These are phyloP conservation scores for Psilocybe cyanescens DNA, from an alignment of 768 basidiomycete species.

Conservation along the genomic window DNA sequence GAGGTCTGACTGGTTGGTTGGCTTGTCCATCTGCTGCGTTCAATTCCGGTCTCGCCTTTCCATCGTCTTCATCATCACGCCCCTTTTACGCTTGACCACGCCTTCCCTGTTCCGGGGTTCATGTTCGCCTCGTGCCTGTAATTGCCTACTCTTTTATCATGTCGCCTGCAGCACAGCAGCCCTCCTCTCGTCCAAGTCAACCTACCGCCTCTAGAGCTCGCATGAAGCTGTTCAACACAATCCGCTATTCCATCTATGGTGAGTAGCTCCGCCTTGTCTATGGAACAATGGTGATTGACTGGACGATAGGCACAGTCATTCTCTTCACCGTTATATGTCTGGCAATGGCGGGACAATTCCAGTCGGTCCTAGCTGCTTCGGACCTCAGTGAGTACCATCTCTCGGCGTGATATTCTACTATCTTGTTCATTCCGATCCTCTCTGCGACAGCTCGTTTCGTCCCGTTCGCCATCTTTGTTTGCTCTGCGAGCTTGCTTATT, in stretches of 20 bases:
- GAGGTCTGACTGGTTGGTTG: conserved; percentile 13
- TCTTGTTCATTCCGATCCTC: conserved; percentile 12
- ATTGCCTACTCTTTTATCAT: conserved; percentile 47
- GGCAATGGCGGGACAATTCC: conserved; percentile 80
- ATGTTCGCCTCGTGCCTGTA: conserved; percentile 51
- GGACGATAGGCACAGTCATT: conserved; percentile 58
- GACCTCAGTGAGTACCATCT: conserved; percentile 69
- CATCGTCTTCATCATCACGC: conserved; percentile 5
- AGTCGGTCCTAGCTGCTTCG: conserved; percentile 68
- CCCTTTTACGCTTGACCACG: conserved; percentile 13
- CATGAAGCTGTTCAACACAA: conserved; percentile 78
- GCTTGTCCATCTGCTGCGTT: conserved; percentile 17
- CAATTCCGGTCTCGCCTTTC: not conserved
- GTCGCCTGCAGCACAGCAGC: conserved; percentile 33
- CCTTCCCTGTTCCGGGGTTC: conserved; percentile 18
- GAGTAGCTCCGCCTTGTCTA: conserved; percentile 25
- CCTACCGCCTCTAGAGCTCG: conserved; percentile 37
- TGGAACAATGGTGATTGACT: conserved; percentile 1
- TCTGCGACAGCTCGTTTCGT: conserved; percentile 74
- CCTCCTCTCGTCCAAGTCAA: conserved; percentile 30
- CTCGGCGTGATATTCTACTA: not conserved
- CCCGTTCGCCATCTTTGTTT: conserved; percentile 84
- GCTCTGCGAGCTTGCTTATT: conserved; percentile 69
- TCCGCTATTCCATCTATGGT: conserved; percentile 73
- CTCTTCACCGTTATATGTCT: conserved; percentile 80